Evolutionary conservation across 768 basidiomycete species (phyloP), one percentile per base, ranked within the genome.

Genomic region (Kwoniella mangroviensis): DNA sequence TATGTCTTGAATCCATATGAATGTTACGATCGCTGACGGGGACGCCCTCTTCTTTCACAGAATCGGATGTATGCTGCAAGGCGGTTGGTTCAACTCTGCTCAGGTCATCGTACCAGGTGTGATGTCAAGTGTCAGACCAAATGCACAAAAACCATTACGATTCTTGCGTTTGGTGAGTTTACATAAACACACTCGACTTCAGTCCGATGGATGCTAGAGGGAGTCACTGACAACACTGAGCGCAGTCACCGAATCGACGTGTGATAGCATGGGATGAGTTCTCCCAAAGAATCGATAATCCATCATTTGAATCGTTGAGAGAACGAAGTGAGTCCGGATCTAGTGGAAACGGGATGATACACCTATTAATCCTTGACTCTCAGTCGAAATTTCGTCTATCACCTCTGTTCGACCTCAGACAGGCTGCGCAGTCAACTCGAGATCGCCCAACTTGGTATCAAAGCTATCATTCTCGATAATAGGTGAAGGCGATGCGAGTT

Each of bases 21-120:
- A 43, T 19, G n/a, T 54, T 45, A 43, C 9, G 21, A 42, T 15
- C 54, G 11, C 41, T 53, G 40, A 53, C 22, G n/a, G 19, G 43
- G 61, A 51, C 52, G 22, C 17, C 5, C 41, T n/a, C 22, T n/a
- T 24, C 41, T 9, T 21, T 21, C 52, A 19, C 63, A 80, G 79
- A 22, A 72, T 78, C 56, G 71, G 74, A 1, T 78, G 79, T 64
- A 80, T 80, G 79, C 65, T 80, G 9, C 79, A 78, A 69, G 79
- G 79, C 10, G 68, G 63, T 2, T 80, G 79, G 79, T 80, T 80
- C 70, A 78, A 80, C 60, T 71, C 77, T 49, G 75, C 73, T 6
- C 54, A 40, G 15, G 43, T 80, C 9, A 24, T 68, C 22, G 57
- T 72, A 17, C 58, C 52, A 4, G 75, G 74, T 17, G 53, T 78